Conservation (phyloP, 179 eudicot species). For the Silene noctiflora region DNA sequence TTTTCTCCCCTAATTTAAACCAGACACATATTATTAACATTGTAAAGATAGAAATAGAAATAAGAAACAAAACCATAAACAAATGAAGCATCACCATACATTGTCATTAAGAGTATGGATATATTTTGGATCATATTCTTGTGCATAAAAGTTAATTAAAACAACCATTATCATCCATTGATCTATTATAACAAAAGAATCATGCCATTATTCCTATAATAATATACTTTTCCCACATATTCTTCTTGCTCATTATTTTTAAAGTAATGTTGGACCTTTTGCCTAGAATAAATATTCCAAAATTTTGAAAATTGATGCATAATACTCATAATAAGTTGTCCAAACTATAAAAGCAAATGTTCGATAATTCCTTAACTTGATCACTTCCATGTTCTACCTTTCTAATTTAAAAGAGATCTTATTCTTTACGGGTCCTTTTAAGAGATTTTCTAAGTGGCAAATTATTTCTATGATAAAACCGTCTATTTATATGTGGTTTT, state of each 20-base stretch:
- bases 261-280: conserved; percentile 13
- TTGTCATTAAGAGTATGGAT: neutral
- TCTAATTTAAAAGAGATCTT: neutral
- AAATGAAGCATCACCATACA: neutral
- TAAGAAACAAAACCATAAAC: neutral
- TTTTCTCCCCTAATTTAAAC: too few relatives aligned
- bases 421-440: conserved; percentile 12
- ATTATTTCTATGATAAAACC: too few relatives aligned
- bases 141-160: conserved; percentile 13
- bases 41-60: too few relatives aligned
- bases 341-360: neutral
- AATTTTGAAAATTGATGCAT: neutral
- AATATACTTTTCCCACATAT: conserved; percentile 15
- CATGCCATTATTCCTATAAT: neutral
- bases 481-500: too few relatives aligned
- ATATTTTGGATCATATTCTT: conserved; percentile 28
- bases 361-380: neutral
- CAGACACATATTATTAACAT: too few relatives aligned
- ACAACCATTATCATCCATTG: conserved; percentile 14
- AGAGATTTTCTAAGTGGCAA: neutral
- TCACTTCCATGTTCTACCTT: neutral
- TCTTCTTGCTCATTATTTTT: conserved; percentile 14
- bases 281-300: conserved; percentile 8
- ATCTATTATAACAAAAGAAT: conserved; percentile 3
- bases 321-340: neutral